These are phyloP conservation scores for Kalmusia sp. DNA, from an alignment of 2,329 filamentous ascomycete species.

Conservation along the genomic window DNA sequence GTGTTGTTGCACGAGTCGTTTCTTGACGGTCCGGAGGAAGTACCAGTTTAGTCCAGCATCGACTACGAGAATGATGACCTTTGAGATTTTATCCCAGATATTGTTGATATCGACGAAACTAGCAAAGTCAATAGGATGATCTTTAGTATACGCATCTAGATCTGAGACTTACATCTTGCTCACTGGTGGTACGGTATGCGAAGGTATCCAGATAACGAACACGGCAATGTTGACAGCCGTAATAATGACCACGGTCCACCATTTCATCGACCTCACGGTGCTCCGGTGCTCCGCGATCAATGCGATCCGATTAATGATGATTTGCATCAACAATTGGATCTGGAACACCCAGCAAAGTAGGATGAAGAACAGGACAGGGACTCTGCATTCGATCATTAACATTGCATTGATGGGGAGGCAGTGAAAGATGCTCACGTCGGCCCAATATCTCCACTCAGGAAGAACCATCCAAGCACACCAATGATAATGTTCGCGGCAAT, in stretches of 20 bases:
- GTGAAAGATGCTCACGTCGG: conserved; percentile 30
- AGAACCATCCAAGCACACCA: conserved; percentile 41
- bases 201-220: conserved; percentile 62
- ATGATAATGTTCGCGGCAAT: conserved; percentile 36
- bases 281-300: conserved; percentile 54
- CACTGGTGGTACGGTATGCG: conserved; percentile 44
- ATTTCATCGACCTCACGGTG: conserved; percentile 54
- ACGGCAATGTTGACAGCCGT: conserved; percentile 61
- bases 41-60: conserved; percentile 62
- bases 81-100: conserved; percentile 62
- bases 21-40: conserved; percentile 55
- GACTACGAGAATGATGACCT: conserved; percentile 59
- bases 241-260: conserved; percentile 54
- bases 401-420: background rate
- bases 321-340: conserved; percentile 61
- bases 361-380: conserved; percentile 42
- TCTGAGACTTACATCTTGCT: background rate
- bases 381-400: conserved; percentile 19
- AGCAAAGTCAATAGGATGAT: background rate
- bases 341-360: conserved; percentile 42
- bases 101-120: conserved; percentile 55
- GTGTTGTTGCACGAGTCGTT: conserved; percentile 45
- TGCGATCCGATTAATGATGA: conserved; percentile 62
- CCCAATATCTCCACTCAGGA: conserved; percentile 35
- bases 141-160: background rate